Evolutionary conservation across 2,329 filamentous ascomycete genomes (phyloP), one percentile per base, ranked within the genome.

Genomic region (Ceratocystis lukuohia): DNA sequence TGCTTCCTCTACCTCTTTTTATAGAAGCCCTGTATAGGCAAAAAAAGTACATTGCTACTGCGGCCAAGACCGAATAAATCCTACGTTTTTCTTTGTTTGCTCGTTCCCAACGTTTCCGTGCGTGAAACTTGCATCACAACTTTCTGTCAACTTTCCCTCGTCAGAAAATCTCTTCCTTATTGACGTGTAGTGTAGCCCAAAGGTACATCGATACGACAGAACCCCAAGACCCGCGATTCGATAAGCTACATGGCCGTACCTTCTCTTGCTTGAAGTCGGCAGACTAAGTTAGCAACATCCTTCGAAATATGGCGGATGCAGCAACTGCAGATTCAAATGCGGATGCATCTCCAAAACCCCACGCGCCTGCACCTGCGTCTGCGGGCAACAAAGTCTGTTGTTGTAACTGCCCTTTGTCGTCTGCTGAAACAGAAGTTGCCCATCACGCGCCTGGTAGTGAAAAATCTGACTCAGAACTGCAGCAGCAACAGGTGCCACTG

Each of bases 251-350:
- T 59, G 53, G 53, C 53, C 53, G 53, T 59, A 37, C 25, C 28
- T 59, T 59, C 53, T 37, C 53, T 20, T 59, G 28, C 53, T 59
- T 59, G 17, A 59, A 59, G 53, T 59, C 53, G 53, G 53, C 25
- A 5, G 46, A 46, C 44, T 17, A 63, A 28, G 37, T 41, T 41
- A 12, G 20, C 22, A 17, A 63, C 20, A 63, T 30, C 25, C 37
- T 41, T 41, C 10, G 3, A 45, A 63, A 48, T 28, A 63, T 63
- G 61, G 61, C 37, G 33, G 61, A 45, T 30, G 61, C 61, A 45
- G 61, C 50, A 46, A 46, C 33, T 61, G 53, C 64, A 65, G 37
- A 25, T 28, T 28, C 50, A 66, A n/a, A 25, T 48, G 25, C 62
- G 7, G 25, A 20, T n/a, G 37, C 48, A 50, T 33, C 22, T 17